Base-by-base conservation (phyloP, 1,284 basidiomycete genomes). In the Grifola frondosa region DNA sequence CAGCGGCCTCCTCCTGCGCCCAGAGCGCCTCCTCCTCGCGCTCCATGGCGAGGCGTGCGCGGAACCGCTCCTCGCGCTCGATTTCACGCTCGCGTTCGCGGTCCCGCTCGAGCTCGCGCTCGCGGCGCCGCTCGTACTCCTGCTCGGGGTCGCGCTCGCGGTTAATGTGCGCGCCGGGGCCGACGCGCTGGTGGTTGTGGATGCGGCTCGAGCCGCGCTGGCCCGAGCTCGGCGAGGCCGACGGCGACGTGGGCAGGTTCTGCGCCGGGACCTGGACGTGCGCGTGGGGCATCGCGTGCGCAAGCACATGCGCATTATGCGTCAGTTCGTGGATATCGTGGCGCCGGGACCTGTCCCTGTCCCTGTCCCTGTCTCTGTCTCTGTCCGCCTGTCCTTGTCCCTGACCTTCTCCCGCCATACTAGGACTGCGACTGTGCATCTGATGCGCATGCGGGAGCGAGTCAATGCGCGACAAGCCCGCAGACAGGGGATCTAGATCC, bases 101-200 rank as follows among this genome's bases (percentile, higher is more conserved):
- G 46, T 74, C 72, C 11, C 66, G 62, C 39, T 73, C 68, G 51
- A 69, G 67, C 49, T 77, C 70, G 40, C 67, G 65, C 22, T 75
- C 73, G 32, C 62, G 62, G 32, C 63, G 64, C 7, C 64, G 46
- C 43, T 75, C 70, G 46, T 68, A 67, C 37, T 72, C 69, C 42
- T 69, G 64, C 32, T 77, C 71, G 44, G 70, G 63, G 39, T 75
- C 72, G 46, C 74, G 67, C 32, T 59, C 59, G 22, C 61, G 59
- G 50, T 74, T 74, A 30, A 81, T 71, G 53, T 75, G 78, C 20
- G 78, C 71, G 6, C 73, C 80, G 32, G 81, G 81, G 5, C 80
- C 83, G 51, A 82, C 57, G 46, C 81, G 78, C 63, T 84, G 84
- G 61, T 86, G 84, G 50, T 71, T 71, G 60, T 87, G 85, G 30